Evolutionary conservation across 176 grass and related monocot species (phyloP).

Genomic region (Triticum timopheevii): DNA sequence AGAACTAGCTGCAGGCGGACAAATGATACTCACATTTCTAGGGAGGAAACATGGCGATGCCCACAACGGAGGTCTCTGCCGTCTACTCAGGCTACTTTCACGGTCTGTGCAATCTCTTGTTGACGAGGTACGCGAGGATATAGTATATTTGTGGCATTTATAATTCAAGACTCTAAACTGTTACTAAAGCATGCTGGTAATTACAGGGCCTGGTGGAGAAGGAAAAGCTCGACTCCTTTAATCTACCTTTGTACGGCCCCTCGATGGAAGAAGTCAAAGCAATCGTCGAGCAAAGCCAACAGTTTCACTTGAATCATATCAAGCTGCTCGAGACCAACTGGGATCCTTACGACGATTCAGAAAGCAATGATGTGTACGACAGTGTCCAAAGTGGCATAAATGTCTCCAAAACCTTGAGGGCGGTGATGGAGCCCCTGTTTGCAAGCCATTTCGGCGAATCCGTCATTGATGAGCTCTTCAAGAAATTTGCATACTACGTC

Average conservation of each 20-base stretch:
- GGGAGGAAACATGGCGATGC: conserved; percentile 18
- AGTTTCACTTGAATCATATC: neutral
- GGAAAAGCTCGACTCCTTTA: neutral
- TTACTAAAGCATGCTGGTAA: no score
- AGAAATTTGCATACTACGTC: neutral
- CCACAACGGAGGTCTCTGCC: neutral
- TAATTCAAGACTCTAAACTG: no score
- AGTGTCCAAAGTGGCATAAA: no score
- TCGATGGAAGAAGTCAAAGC: neutral
- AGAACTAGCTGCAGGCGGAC: conserved; percentile 15
- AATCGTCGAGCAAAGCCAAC: neutral
- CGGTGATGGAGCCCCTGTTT: neutral
- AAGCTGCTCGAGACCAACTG: neutral
- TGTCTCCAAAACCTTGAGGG: neutral
- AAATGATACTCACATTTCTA: conserved; percentile 34
- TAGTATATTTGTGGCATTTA: neutral
- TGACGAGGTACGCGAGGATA: neutral
- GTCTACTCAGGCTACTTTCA: neutral
- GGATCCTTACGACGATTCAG: neutral
- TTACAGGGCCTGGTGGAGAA: neutral
- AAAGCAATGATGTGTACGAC: no score
- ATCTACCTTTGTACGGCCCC: neutral
- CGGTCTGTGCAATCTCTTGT: neutral
- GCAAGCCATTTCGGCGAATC: neutral
- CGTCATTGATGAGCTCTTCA: neutral